A percentile compares a stretch with the other conserved stretches of the same genome.
phyloP scores from a whole-genome alignment of 1,284 basidiomycete species.

The Puccinia sorghi region DNA sequence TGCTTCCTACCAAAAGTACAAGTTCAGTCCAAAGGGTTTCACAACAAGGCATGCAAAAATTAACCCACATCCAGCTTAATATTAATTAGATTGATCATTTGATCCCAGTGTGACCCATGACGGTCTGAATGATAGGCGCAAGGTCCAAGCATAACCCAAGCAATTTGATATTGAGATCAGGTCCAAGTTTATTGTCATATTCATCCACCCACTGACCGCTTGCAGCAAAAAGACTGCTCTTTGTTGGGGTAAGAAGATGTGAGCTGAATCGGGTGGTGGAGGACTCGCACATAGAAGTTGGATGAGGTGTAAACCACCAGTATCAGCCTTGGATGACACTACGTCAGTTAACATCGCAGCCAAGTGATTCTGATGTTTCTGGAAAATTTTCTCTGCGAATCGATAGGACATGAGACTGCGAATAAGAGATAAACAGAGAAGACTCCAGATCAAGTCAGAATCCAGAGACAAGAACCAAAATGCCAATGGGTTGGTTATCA shows the following conservation, averaged over 20 bases:
- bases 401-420: constrained; percentile 67
- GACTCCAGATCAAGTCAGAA: constrained; percentile 81
- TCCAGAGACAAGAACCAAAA: constrained; percentile 82
- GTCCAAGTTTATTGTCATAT: constrained; percentile 70
- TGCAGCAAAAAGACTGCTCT: constrained; percentile 88
- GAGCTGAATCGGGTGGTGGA: constrained; percentile 73
- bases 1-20: constrained; percentile 25
- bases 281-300: constrained; percentile 73
- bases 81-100: constrained; percentile 86
- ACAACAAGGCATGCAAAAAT: constrained; percentile 24
- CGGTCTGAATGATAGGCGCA: constrained; percentile 82
- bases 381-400: constrained; percentile 71
- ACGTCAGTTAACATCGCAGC: constrained; percentile 77
- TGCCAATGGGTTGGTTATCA: constrained; percentile 75
- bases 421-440: constrained; percentile 65
- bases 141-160: constrained; percentile 74
- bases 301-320: constrained; percentile 70
- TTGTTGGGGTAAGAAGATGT: constrained; percentile 81
- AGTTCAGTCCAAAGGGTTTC: neutral
- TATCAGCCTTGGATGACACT: constrained; percentile 66
- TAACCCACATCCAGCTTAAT: constrained; percentile 75
- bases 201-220: constrained; percentile 78
- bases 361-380: constrained; percentile 83
- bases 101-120: constrained; percentile 84
- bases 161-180: constrained; percentile 71